phyloP scores from a whole-genome alignment of 371 early-diverging fungal genomes.

The Sporodiniella umbellata region DNA sequence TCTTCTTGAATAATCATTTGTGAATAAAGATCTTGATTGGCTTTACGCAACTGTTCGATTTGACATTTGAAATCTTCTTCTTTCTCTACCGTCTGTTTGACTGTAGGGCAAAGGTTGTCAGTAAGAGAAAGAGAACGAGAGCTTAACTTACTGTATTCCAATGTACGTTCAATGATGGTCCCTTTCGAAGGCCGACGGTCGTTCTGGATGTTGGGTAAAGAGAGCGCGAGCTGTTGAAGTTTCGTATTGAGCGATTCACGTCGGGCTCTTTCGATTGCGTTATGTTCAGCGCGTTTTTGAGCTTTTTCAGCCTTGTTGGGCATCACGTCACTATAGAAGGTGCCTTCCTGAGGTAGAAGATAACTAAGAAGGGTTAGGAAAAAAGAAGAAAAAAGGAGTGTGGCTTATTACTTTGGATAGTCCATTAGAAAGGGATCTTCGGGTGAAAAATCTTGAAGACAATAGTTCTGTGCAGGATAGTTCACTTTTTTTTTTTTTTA shows the following conservation, averaged over 20 bases:
- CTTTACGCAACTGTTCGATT: slow-evolving; percentile 29
- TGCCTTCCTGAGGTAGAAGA: too few relatives aligned
- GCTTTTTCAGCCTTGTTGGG: slow-evolving; percentile 52
- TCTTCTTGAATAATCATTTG: slow-evolving; percentile 17
- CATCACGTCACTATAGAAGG: slow-evolving; percentile 4
- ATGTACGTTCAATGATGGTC: slow-evolving; percentile 64
- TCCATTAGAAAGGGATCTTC: too few relatives aligned
- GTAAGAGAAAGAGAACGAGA: background rate
- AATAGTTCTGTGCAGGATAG: too few relatives aligned
- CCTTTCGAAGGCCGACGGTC: slow-evolving; percentile 71
- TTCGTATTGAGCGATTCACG: slow-evolving; percentile 69
- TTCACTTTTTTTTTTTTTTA: too few relatives aligned
- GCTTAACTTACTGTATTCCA: slow-evolving; percentile 39
- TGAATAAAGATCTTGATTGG: slow-evolving; percentile 25
- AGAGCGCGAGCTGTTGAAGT: slow-evolving; percentile 70
- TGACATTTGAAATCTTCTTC: slow-evolving; percentile 36
- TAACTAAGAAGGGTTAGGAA: too few relatives aligned
- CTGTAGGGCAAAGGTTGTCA: slow-evolving; percentile 8
- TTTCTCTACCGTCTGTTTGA: slow-evolving; percentile 26
- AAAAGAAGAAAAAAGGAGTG: too few relatives aligned
- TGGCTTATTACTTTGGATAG: too few relatives aligned
- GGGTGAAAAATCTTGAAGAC: too few relatives aligned
- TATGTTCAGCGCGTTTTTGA: slow-evolving; percentile 68
- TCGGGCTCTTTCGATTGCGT: slow-evolving; percentile 73
- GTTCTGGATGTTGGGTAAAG: slow-evolving; percentile 63